Base-by-base conservation (phyloP, 2,329 filamentous ascomycete genomes). In the Botrytis byssoidea region DNA sequence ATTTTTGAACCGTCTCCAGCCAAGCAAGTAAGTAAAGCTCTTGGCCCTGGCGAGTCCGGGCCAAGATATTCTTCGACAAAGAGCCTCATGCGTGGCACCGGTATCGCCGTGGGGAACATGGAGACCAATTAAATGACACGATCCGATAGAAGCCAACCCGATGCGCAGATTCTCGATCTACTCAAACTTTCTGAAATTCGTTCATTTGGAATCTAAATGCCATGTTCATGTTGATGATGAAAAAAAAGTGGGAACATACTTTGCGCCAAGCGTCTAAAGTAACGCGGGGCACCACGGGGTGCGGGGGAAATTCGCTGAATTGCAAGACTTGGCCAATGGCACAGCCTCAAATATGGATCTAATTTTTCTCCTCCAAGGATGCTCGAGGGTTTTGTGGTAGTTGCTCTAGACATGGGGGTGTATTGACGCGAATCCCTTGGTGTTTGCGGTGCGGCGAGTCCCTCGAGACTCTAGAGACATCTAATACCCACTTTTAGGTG, bases 221-320 rank as follows among this genome's bases (percentile, higher is more conserved):
- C 65, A 63, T 29, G 25, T 20, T 67, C 12, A 6, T 51, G 44
- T 35, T 29, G 14, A 40, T 2, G 44, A 67, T 1, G 35, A 3
- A 42, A 29, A 3, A 37, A 67, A 25, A 40, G 14, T 40, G 25
- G 25, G 55, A 40, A 20, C 12, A 10, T 9, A 29, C 14, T 29
- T 55, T 55, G 20, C n/a, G 32, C 65, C 46, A 51, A 67, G 46
- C 42, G 6, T 18, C 32, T 51, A 51, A n/a, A 16, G 14, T 18
- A 29, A 68, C 48, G 51, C 37, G 66, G 66, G 66, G 66, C 48
- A 69, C 35, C 66, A 57, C n/a, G 66, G 66, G 66, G 66, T 69
- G 35, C 35, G 66, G 48, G 66, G 65, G 66, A 42, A 68, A 14
- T 55, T 35, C 10, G 25, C n/a, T 10, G 22, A 32, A n/a, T 10